A percentile compares a stretch with the other conserved stretches of the same genome.
Conservation (phyloP, 2,329 filamentous ascomycete genomes). For the Aureobasidium leucospermi region DNA sequence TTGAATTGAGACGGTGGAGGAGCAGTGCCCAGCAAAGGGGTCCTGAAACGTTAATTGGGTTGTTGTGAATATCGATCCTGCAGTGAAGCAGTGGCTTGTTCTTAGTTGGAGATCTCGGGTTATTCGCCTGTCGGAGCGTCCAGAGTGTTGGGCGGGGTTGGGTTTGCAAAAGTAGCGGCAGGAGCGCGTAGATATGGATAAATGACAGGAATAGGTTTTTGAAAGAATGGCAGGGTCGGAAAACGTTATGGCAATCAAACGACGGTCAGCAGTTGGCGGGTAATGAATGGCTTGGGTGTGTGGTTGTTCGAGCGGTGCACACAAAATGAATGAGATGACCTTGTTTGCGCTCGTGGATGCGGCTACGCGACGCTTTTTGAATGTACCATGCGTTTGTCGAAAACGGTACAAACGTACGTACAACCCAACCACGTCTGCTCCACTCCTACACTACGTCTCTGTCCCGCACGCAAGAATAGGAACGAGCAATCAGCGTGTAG, state of each 20-base stretch:
- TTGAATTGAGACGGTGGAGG: background rate
- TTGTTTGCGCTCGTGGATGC: conserved; percentile 3
- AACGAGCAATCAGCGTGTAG: conserved; percentile 7
- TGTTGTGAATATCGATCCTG: background rate
- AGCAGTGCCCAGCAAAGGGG: conserved; percentile 1
- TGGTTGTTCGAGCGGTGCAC: background rate
- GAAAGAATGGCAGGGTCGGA: conserved; percentile 10
- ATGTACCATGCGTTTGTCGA: conserved; percentile 9
- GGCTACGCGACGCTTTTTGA: conserved; percentile 5
- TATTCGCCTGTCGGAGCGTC: background rate
- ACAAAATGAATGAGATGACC: conserved; percentile 2
- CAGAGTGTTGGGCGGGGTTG: background rate
- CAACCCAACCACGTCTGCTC: background rate
- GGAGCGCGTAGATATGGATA: conserved; percentile 4
- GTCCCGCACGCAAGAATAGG: conserved; percentile 1
- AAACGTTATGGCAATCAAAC: conserved; percentile 11
- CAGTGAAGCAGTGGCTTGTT: conserved; percentile 9
- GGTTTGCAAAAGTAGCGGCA: background rate
- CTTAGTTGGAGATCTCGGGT: background rate
- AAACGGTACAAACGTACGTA: conserved; percentile 11
- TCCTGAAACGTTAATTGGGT: conserved; percentile 7
- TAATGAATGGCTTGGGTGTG: background rate
- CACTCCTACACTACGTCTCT: conserved; percentile 5
- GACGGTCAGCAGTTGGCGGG: conserved; percentile 11
- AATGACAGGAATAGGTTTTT: background rate